Evolutionary conservation across 129 eudicot species (phyloP), one percentile per base, ranked within the genome.

Genomic region (Chrysanthemum seticuspe): DNA sequence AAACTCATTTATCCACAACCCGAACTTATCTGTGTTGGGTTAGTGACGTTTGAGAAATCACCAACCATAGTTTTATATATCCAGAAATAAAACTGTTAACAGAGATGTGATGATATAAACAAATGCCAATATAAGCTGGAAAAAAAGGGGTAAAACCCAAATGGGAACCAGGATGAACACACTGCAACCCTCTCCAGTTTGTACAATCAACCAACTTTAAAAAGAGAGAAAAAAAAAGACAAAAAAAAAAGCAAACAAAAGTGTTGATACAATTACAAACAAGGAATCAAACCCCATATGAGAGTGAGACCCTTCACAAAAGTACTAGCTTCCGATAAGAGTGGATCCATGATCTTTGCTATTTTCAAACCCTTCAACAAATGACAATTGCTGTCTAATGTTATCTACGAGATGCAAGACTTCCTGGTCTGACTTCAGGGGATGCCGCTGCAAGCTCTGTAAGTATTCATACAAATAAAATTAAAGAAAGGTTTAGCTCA

Each of bases 391-490:
- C 29, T 84, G 86, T 58, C 91, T 80, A 36, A 94, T 87, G 76
- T 80, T 63, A 56, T 88, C 71, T 31, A 86, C 97, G 70, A 94
- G 92, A 66, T 76, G 84, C 68, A 78, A 67, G 40, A 81, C 88
- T 78, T 90, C 98, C 56, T 89, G 62, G 21, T 88, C 97, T 63
- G 76, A 73, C 81, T 88, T 88, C 69, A 94, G 58, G 15, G 91
- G 83, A 3, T 77, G 86, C 78, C 98, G 82, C 76, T 79, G 73
- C 78, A 94, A 70, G 65, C 89, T 87, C 98, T 94, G 89, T 25
- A 65, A 74, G 52, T 36, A 19, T 66, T 78, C 21, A 50, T 10
- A 29, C 0, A 71, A 36, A 36, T 1, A 2, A 13, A 19, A 10
- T 15, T 57, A 6, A 49, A 1, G 13, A 9, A 14, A 7, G 13